These are phyloP conservation scores for Dactylonectria macrodidyma DNA, from an alignment of 2,329 filamentous ascomycete genomes.

Conservation along the genomic window DNA sequence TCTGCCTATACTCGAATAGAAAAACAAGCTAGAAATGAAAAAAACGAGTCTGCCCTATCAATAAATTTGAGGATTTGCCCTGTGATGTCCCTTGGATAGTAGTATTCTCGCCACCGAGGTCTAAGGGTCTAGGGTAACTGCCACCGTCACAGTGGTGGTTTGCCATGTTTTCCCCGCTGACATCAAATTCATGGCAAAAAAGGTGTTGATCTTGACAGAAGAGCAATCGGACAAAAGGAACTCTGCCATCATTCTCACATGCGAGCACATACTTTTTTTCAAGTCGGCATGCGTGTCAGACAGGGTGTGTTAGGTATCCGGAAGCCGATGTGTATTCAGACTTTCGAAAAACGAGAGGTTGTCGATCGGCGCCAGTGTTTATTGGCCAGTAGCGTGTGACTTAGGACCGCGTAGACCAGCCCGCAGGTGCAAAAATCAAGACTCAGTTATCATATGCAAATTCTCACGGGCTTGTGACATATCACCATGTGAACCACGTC, in stretches of 20 bases:
- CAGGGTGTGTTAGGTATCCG: neutral
- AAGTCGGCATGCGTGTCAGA: neutral
- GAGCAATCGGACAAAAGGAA: neutral
- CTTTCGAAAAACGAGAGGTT: neutral
- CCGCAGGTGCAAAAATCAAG: constrained; percentile 8
- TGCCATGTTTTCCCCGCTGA: constrained; percentile 8
- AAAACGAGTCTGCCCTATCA: no score
- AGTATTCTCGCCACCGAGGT: neutral
- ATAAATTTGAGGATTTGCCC: no score
- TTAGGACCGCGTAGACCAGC: neutral
- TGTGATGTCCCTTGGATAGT: no score
- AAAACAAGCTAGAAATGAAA: no score
- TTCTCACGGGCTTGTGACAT: neutral
- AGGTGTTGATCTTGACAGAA: neutral
- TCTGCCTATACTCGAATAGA: no score
- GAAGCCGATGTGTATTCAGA: neutral
- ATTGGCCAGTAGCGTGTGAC: constrained; percentile 2
- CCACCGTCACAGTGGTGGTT: neutral
- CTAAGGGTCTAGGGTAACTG: constrained; percentile 6
- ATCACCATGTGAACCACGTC: neutral
- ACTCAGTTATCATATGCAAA: constrained; percentile 11
- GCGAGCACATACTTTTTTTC: neutral
- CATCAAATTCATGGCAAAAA: constrained; percentile 8
- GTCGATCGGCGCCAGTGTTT: constrained; percentile 1
- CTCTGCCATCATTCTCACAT: constrained; percentile 6